Evolutionary conservation across 768 basidiomycete species (phyloP).

Genomic region (Leccinum uliginosum): DNA sequence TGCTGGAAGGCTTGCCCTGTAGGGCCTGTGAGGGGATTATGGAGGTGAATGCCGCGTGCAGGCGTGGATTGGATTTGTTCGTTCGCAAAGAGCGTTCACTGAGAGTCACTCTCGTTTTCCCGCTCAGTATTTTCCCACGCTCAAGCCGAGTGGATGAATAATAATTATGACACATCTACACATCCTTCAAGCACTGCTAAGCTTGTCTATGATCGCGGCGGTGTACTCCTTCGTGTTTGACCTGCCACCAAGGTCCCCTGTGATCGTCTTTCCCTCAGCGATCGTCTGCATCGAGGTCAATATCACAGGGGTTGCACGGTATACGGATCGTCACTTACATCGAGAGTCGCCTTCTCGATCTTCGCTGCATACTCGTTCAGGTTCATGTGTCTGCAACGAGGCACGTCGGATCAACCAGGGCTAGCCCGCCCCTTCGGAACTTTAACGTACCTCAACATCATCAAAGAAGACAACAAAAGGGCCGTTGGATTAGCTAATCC

Average conservation of each 20-base stretch:
- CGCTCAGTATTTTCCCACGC: slow-evolving; percentile 25
- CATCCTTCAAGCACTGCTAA: slow-evolving; percentile 33
- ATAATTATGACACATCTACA: slow-evolving; percentile 16
- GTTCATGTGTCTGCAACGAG: slow-evolving; percentile 78
- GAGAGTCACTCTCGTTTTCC: slow-evolving; percentile 13
- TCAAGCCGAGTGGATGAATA: slow-evolving; percentile 6
- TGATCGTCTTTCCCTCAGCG: slow-evolving; percentile 92
- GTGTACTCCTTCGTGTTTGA: slow-evolving; percentile 89
- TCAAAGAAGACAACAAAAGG: slow-evolving; percentile 86
- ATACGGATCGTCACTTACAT: slow-evolving; percentile 50
- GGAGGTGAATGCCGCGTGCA: slow-evolving; percentile 51
- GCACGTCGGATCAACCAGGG: slow-evolving; percentile 22
- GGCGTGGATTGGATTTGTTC: slow-evolving; percentile 47
- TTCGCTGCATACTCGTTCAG: slow-evolving; percentile 75
- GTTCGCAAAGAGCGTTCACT: slow-evolving; percentile 32
- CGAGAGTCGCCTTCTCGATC: slow-evolving; percentile 89
- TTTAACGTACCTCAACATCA: slow-evolving; percentile 86
- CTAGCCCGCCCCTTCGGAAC: slow-evolving; percentile 5
- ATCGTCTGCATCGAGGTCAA: slow-evolving; percentile 63
- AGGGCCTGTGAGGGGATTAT: slow-evolving; percentile 75
- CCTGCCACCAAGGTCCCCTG: slow-evolving; percentile 93
- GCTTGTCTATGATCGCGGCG: slow-evolving; percentile 74
- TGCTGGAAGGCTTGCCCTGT: slow-evolving; percentile 78
- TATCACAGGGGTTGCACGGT: background rate
- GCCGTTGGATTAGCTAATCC: slow-evolving; percentile 99